Evolutionary conservation across 1,139 yeast genomes (phyloP), one percentile per base, ranked within the genome.

Genomic region (Taphrina confusa): DNA sequence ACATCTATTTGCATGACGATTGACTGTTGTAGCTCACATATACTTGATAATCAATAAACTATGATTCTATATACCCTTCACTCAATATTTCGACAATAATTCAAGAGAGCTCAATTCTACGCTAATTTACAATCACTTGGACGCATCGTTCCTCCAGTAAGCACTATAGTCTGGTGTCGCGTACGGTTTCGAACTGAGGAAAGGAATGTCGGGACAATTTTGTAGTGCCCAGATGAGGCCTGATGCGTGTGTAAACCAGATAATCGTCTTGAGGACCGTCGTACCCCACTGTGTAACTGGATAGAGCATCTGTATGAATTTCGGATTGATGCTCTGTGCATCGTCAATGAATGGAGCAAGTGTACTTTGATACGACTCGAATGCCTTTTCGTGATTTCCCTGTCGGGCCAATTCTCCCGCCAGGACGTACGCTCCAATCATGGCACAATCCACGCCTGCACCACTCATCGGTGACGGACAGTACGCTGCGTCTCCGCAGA

Each of bases 281-380:
- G 30, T 5, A 1, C 36, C 50, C 36, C 50, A 30, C 8, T 14
- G 50, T 14, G 23, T 28, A 6, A 14, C 23, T 4, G 50, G 50
- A 14, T 45, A 28, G 12, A 30, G 6, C 25, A 45, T 8, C 23
- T 27, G 33, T 4, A 30, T 18, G 18, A 25, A 22, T 8, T 22
- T n/a, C 1, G 50, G 62, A 37, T 62, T 59, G 14, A 64, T 51
- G 14, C 33, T 27, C 31, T 51, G 57, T 4, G 37, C 45, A 8
- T 39, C 39, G 1, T 51, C 47, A 14, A 51, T 44, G 40, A 39
- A 51, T n/a, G 33, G 44, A 9, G 30, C 28, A 12, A 39, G n/a
- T 14, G 4, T 18, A 3, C n/a, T 18, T 34, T 51, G 39, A 12
- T 51, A 51, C 1, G 37, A 30, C n/a, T 28, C 34, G 34, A 51